phyloP scores from a whole-genome alignment of 352 stramenopile species.

The Aphanomyces stellatus region DNA sequence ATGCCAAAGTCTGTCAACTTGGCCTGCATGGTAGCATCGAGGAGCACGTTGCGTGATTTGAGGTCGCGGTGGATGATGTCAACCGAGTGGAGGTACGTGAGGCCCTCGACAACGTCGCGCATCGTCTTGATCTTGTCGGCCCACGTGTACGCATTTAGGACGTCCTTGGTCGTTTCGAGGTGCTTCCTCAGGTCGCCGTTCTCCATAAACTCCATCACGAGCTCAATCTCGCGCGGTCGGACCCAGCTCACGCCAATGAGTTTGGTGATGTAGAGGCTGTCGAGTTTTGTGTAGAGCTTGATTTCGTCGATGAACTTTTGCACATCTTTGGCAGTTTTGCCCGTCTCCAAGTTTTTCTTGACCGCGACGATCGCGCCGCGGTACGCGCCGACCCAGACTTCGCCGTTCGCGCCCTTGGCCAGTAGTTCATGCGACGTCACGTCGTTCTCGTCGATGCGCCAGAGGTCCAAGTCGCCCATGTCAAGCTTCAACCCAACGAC shows the following conservation, averaged over 20 bases:
- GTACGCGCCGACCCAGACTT: slow-evolving; percentile 47
- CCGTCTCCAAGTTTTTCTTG: slow-evolving; percentile 25
- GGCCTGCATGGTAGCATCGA: slow-evolving; percentile 32
- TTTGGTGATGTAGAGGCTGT: slow-evolving; percentile 10
- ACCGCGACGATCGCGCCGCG: slow-evolving; percentile 38
- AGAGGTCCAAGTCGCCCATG: slow-evolving; percentile 15
- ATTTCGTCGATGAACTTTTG: slow-evolving; percentile 20
- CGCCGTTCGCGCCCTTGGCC: slow-evolving; percentile 39
- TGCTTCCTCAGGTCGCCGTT: slow-evolving; percentile 46
- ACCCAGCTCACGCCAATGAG: slow-evolving; percentile 12
- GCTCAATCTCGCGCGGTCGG: slow-evolving; percentile 28
- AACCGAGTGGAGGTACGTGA: slow-evolving; percentile 57
- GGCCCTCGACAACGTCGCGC: slow-evolving; percentile 39
- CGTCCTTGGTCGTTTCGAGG: slow-evolving; percentile 29
- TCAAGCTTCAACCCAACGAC: slow-evolving; percentile 10
- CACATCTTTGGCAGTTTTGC: slow-evolving; percentile 1
- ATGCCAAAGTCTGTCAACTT: slow-evolving; percentile 59
- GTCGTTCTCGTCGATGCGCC: slow-evolving; percentile 15
- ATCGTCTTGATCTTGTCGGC: slow-evolving; percentile 44
- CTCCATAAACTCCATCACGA: slow-evolving; percentile 59
- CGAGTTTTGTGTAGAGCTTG: slow-evolving; percentile 14
- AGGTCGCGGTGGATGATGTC: slow-evolving; percentile 49
- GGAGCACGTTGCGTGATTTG: slow-evolving; percentile 48
- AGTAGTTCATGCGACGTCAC: slow-evolving; percentile 26
- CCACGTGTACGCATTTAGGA: slow-evolving; percentile 21